Evolutionary conservation across 331 rosid species (phyloP).

Genomic region (Malus hybrid): DNA sequence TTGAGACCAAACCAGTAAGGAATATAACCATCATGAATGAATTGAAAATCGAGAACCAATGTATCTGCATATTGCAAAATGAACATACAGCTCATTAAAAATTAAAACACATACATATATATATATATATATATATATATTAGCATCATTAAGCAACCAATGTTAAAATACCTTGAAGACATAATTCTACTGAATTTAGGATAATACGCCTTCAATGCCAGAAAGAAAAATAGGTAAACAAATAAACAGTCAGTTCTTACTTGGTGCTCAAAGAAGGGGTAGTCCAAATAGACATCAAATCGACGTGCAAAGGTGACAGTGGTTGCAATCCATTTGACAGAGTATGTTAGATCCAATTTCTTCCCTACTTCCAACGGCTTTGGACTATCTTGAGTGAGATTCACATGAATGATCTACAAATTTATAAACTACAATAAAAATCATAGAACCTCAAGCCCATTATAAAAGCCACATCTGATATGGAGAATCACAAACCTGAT

Average conservation of each 20-base stretch:
- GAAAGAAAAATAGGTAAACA: not conserved
- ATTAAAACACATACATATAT: not conserved
- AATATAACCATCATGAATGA: conserved; percentile 99
- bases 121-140: not conserved
- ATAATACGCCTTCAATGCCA: not conserved
- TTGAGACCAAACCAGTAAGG: conserved; percentile 97
- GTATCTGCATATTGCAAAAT: conserved; percentile 60
- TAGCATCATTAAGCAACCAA: not conserved
- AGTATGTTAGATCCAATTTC: conserved; percentile 70
- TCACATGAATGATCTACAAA: conserved; percentile 89
- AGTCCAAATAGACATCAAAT: conserved; percentile 92
- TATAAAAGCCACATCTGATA: conserved; percentile 8
- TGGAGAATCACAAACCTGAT: conserved; percentile 62
- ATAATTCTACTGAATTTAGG: not conserved
- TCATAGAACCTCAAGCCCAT: conserved; percentile 1
- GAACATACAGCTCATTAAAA: conserved; percentile 17
- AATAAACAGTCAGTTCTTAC: conserved; percentile 27
- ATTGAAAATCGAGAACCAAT: conserved; percentile 98
- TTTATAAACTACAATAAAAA: conserved; percentile 6
- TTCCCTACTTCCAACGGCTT: conserved; percentile 67
- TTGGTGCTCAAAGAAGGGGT: conserved; percentile 98
- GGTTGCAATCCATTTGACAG: conserved; percentile 78
- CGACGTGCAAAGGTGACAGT: conserved; percentile 77
- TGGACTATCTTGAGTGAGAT: conserved; percentile 77
- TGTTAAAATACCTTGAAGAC: not conserved